Conservation (phyloP, 768 basidiomycete genomes). For the Paxillus involutus region DNA sequence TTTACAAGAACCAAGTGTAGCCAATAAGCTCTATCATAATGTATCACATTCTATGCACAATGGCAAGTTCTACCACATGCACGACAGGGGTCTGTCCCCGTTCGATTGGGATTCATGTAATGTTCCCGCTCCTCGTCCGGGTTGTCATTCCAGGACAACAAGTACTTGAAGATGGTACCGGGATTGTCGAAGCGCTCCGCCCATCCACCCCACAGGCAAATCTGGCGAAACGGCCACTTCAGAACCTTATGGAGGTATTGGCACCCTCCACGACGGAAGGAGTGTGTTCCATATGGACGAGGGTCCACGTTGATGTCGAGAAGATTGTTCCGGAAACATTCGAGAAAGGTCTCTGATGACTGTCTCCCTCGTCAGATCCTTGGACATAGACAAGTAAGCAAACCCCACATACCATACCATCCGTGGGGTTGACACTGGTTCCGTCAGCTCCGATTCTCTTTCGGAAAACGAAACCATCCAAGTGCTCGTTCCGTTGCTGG, state of each 20-base stretch:
- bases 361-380: conserved; percentile 11
- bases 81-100: conserved; percentile 21
- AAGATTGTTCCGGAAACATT: conserved; percentile 40
- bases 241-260: conserved; percentile 34
- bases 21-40: no score
- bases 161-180: conserved; percentile 42
- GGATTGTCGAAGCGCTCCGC: conserved; percentile 33
- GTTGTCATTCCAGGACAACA: conserved; percentile 42
- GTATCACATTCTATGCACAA: no score
- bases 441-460: background rate
- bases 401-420: background rate
- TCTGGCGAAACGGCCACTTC: conserved; percentile 35
- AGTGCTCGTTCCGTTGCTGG: background rate
- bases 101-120: conserved; percentile 35
- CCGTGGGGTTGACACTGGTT: background rate
- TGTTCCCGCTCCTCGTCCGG: conserved; percentile 32
- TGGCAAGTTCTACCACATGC: conserved; percentile 32
- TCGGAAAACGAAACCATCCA: conserved; percentile 1
- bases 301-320: conserved; percentile 39
- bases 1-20: no score
- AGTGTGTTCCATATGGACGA: conserved; percentile 26
- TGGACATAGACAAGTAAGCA: background rate
- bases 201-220: conserved; percentile 52
- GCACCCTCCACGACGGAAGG: conserved; percentile 40
- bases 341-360: conserved; percentile 33